phyloP scores from a whole-genome alignment of 2,329 filamentous ascomycete species.

The Alternaria arbusti region DNA sequence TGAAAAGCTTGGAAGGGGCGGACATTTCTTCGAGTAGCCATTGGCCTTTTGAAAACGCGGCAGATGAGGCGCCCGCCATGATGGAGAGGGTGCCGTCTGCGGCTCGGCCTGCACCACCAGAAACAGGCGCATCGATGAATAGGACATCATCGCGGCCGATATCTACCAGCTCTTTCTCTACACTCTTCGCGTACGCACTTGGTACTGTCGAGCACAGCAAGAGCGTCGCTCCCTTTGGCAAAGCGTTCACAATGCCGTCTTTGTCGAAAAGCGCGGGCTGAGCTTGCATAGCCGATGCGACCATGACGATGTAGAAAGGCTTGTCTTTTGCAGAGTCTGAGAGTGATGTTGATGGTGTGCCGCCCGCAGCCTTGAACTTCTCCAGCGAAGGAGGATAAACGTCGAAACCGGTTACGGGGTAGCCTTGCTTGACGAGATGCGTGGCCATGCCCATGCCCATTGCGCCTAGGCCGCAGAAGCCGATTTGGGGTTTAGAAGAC shows the following conservation, averaged over 20 bases:
- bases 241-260: constrained; percentile 56
- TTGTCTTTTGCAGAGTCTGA: constrained; percentile 66
- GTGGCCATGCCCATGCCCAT: constrained; percentile 86
- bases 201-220: constrained; percentile 75
- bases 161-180: constrained; percentile 63
- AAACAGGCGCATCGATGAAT: constrained; percentile 75
- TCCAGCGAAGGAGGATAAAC: constrained; percentile 71
- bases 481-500: constrained; percentile 57
- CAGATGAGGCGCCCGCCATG: constrained; percentile 69
- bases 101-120: constrained; percentile 71
- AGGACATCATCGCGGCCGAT: constrained; percentile 66
- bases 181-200: constrained; percentile 67
- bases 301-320: constrained; percentile 73
- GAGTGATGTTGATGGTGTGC: constrained; percentile 64
- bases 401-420: constrained; percentile 73
- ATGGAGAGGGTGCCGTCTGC: constrained; percentile 76
- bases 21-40: constrained; percentile 70
- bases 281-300: constrained; percentile 74
- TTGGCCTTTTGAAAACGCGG: constrained; percentile 63
- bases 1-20: constrained; percentile 63
- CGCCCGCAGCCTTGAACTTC: constrained; percentile 68
- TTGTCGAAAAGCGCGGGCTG: constrained; percentile 69
- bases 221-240: constrained; percentile 66
- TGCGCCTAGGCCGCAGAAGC: constrained; percentile 78
- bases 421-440: constrained; percentile 71